Evolutionary conservation across 495 filamentous ascomycete genomes (phyloP), one percentile per base, ranked within the genome.

Genomic region (Penicillium egyptiacum): DNA sequence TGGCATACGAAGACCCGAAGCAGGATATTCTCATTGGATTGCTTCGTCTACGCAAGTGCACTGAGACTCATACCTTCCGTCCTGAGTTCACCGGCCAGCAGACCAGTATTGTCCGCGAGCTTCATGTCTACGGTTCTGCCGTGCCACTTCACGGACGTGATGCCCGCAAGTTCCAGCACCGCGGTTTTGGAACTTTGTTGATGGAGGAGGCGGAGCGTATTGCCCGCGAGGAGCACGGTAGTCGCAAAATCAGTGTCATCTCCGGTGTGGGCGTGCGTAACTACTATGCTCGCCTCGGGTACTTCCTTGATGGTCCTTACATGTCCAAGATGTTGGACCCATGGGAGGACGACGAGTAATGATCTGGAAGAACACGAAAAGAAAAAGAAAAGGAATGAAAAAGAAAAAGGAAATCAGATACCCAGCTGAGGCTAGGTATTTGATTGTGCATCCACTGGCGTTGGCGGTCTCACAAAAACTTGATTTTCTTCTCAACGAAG

Each of bases 161-260:
- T 66, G 88, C 92, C 9, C 84, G 86, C 67, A 98, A 98, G 71
- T 98, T 96, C 75, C 94, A 98, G 77, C 94, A 98, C 75, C 95
- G 96, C 67, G 94, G 94, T 1, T 98, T 95, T 64, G 94, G 94
- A 25, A 98, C 95, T 3, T 71, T 98, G 54, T 64, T 98, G 51
- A 98, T 98, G 94, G 94, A 98, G 70, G 92, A 97, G 75, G 94
- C 94, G 1, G 95, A 98, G 73, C 81, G 91, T 43, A 98, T 98
- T 60, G 93, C 94, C 0, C 82, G 90, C 43, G 86, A 96, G 51
- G 94, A 98, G 73, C 94, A 98, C 65, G 87, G 91, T 4, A 96
- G 92, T 64, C 77, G 74, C 35, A 98, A 98, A 81, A 95, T 98
- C 52, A 89, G 87, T 67, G 92, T 98, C 47, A 98, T 98, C 52